phyloP scores from a whole-genome alignment of 768 basidiomycete species.

The Russula emetica region DNA sequence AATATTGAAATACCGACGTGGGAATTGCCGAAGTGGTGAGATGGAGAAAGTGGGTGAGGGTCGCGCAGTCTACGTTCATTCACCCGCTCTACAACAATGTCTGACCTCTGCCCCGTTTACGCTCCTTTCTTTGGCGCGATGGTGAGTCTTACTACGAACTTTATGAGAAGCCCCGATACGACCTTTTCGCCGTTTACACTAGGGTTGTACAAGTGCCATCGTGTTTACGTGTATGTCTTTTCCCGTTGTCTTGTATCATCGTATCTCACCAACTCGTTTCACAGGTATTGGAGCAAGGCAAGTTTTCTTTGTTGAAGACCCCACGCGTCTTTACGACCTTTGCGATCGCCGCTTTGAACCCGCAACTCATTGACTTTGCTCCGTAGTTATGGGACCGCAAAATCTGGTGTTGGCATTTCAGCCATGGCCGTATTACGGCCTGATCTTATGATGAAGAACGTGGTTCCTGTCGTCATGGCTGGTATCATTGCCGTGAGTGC shows the following conservation, averaged over 20 bases:
- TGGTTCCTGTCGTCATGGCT: slow-evolving; percentile 96
- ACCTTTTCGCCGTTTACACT: background rate
- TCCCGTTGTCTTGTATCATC: background rate
- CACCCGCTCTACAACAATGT: slow-evolving; percentile 40
- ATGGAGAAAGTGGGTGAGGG: background rate
- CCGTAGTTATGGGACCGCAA: slow-evolving; percentile 93
- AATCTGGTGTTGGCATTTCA: slow-evolving; percentile 95
- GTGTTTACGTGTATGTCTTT: slow-evolving; percentile 87
- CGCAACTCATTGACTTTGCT: background rate
- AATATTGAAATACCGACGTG: slow-evolving; percentile 2
- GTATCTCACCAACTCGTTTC: background rate
- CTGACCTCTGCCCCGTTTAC: slow-evolving; percentile 88
- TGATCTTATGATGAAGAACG: slow-evolving; percentile 83
- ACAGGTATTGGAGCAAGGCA: slow-evolving; percentile 85
- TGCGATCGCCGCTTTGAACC: background rate
- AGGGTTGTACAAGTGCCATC: slow-evolving; percentile 96
- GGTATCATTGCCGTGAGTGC: slow-evolving; percentile 99
- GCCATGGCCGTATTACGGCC: slow-evolving; percentile 94
- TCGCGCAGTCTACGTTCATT: slow-evolving; percentile 10
- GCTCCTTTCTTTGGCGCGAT: slow-evolving; percentile 98
- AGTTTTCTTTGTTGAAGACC: slow-evolving; percentile 25
- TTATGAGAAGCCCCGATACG: background rate
- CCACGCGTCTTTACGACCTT: background rate
- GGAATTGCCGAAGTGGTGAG: background rate
- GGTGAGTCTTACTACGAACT: slow-evolving; percentile 47